phyloP scores from a whole-genome alignment of 257 asterid species.

The Solanum sitiens region DNA sequence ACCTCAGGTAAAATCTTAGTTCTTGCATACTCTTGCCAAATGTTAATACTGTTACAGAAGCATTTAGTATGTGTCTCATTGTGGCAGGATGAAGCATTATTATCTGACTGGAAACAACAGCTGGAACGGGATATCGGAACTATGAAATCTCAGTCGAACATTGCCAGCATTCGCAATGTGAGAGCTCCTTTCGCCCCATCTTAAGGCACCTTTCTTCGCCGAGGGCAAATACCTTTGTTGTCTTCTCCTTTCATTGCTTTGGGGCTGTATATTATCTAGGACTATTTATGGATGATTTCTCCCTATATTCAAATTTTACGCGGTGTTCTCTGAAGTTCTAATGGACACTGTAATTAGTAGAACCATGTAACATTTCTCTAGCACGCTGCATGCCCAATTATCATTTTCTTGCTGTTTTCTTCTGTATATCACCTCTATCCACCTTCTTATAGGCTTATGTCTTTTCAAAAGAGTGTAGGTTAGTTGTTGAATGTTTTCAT shows the following conservation, averaged over 20 bases:
- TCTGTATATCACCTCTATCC: neutral
- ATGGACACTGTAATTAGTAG: neutral
- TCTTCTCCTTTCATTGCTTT: neutral
- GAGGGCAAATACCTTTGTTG: neutral
- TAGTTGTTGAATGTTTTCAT: neutral
- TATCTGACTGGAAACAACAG: conserved; percentile 79
- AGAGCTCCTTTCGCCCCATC: conserved; percentile 11
- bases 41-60: neutral
- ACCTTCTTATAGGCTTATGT: neutral
- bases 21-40: neutral
- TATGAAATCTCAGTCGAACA: conserved; percentile 70
- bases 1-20: conserved; percentile 63
- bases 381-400: neutral
- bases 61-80: neutral
- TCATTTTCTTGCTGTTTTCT: neutral
- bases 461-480: neutral
- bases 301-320: neutral
- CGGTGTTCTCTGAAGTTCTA: neutral
- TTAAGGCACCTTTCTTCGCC: neutral
- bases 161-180: conserved; percentile 56
- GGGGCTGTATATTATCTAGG: neutral
- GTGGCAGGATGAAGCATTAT: conserved; percentile 62
- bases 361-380: neutral
- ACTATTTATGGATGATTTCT: neutral
- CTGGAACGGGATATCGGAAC: conserved; percentile 81